phyloP scores from a whole-genome alignment of 164 flowering plant species.

The Berberis vulgaris region DNA sequence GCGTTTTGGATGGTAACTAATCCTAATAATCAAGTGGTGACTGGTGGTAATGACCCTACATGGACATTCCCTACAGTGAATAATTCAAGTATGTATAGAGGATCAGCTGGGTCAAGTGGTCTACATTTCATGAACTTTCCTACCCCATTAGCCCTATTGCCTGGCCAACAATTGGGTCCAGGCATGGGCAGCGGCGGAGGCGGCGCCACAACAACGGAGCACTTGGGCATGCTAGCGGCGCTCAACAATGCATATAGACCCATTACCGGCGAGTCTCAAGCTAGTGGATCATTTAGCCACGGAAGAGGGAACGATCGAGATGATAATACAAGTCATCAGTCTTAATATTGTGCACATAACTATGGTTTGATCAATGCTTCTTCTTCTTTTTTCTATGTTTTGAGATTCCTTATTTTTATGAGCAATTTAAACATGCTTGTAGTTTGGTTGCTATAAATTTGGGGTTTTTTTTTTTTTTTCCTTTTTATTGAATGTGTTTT shows the following conservation, averaged over 20 bases:
- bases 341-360: slow-evolving; percentile 15
- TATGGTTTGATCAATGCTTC: slow-evolving; percentile 2
- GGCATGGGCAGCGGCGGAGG: slow-evolving; percentile 6
- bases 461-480: slow-evolving; percentile 5
- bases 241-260: slow-evolving; percentile 41
- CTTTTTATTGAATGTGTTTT: background rate
- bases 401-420: slow-evolving; percentile 1
- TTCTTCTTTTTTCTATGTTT: background rate
- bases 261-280: slow-evolving; percentile 22
- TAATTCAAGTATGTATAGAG: slow-evolving; percentile 32
- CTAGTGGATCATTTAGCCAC: slow-evolving; percentile 30
- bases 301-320: slow-evolving; percentile 44
- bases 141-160: slow-evolving; percentile 43
- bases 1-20: slow-evolving; percentile 85
- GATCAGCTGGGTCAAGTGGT: slow-evolving; percentile 38
- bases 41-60: slow-evolving; percentile 26
- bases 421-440: slow-evolving; percentile 31
- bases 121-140: slow-evolving; percentile 70
- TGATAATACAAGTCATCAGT: slow-evolving; percentile 39
- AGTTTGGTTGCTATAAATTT: slow-evolving; percentile 30
- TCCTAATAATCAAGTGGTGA: slow-evolving; percentile 35
- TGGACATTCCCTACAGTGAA: slow-evolving; percentile 41
- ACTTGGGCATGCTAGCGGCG: slow-evolving; percentile 57
- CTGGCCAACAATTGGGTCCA: slow-evolving; percentile 48
- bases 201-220: slow-evolving; percentile 35